phyloP scores from a whole-genome alignment of 164 flowering plant species.

The Paratinospora sagittata region DNA sequence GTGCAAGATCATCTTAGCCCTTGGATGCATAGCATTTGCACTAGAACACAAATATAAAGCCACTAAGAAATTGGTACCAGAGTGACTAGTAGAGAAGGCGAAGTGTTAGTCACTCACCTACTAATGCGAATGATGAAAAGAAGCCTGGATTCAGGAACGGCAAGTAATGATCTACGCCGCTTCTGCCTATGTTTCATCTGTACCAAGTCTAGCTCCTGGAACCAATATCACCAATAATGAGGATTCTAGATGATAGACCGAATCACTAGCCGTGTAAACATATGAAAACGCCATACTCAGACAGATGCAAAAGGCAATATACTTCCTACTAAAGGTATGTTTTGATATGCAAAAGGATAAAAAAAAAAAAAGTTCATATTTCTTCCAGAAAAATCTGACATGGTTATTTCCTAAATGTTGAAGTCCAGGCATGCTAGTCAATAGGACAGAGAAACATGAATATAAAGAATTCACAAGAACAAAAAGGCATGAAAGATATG shows the following conservation, averaged over 20 bases:
- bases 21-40: constrained; percentile 64
- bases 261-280: not conserved
- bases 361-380: too few relatives aligned
- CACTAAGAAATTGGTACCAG: not conserved
- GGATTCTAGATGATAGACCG: not conserved
- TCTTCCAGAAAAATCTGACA: too few relatives aligned
- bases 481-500: too few relatives aligned
- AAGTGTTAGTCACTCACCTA: constrained; percentile 41
- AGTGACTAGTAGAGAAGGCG: not conserved
- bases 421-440: too few relatives aligned
- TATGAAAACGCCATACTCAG: not conserved
- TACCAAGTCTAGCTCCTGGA: constrained; percentile 65
- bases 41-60: constrained; percentile 19
- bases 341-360: too few relatives aligned
- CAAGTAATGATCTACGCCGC: constrained; percentile 19
- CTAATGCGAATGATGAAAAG: constrained; percentile 69
- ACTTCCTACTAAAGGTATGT: too few relatives aligned
- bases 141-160: constrained; percentile 36
- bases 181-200: constrained; percentile 61
- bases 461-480: too few relatives aligned
- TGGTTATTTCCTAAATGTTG: too few relatives aligned
- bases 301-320: too few relatives aligned
- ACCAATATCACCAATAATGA: not conserved
- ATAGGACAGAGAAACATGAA: too few relatives aligned
- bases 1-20: constrained; percentile 46